Evolutionary conservation across 768 basidiomycete species (phyloP).

Genomic region (Lanmaoa pseudosensibilis): DNA sequence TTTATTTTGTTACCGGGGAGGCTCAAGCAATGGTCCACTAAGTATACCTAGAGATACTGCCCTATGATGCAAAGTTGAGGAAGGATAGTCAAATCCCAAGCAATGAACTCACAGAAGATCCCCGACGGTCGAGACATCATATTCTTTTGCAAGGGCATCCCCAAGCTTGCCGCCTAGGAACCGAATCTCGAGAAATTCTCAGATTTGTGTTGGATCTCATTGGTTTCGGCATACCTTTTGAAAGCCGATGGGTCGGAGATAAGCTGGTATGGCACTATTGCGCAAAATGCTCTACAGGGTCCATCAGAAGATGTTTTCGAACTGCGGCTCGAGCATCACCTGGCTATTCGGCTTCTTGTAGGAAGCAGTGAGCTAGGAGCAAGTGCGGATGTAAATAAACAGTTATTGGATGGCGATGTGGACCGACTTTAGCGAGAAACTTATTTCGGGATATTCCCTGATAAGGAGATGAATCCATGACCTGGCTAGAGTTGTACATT

Average conservation of each 20-base stretch:
- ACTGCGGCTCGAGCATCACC: constrained; percentile 39
- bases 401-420: background rate
- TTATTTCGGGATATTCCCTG: constrained; percentile 93
- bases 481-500: background rate
- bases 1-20: constrained; percentile 5
- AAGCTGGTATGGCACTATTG: constrained; percentile 79
- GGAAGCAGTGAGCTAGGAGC: constrained; percentile 74
- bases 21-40: background rate
- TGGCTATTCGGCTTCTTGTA: constrained; percentile 90
- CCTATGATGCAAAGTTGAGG: constrained; percentile 34
- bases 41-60: constrained; percentile 55
- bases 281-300: constrained; percentile 73
- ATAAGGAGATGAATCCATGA: background rate
- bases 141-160: constrained; percentile 80
- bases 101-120: constrained; percentile 73
- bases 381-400: constrained; percentile 6
- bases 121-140: constrained; percentile 84
- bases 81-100: background rate
- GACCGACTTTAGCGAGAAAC: constrained; percentile 83
- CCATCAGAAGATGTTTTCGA: constrained; percentile 1
- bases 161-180: constrained; percentile 96
- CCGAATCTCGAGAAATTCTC: constrained; percentile 61
- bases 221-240: constrained; percentile 58
- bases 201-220: background rate
- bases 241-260: constrained; percentile 82